Conservation (phyloP, 106 monocot species). For the Dendrobium officinale region DNA sequence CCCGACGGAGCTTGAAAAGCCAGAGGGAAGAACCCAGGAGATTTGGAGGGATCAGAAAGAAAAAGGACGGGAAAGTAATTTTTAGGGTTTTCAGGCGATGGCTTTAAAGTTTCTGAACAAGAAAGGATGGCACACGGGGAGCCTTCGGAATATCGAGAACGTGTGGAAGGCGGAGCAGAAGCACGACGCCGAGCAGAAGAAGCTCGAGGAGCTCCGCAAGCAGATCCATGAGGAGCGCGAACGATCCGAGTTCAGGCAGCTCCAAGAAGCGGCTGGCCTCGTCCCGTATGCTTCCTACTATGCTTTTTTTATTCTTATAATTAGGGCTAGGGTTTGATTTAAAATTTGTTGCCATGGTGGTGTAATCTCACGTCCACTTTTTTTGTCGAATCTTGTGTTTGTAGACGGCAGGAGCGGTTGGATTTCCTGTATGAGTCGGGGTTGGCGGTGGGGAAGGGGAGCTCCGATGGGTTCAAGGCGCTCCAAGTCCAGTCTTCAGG, state of each 20-base stretch:
- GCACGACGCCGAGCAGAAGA: constrained; percentile 71
- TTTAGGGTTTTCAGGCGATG: constrained; percentile 24
- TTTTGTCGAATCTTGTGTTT: background rate
- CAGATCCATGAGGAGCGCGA: constrained; percentile 94
- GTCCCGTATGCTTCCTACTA: constrained; percentile 44
- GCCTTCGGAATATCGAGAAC: constrained; percentile 95
- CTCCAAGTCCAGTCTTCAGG: constrained; percentile 38
- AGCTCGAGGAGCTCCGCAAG: constrained; percentile 93
- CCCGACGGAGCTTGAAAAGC: background rate
- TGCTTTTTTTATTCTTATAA: background rate
- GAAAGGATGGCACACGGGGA: constrained; percentile 99
- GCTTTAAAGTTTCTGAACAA: constrained; percentile 98
- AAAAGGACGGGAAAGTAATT: background rate
- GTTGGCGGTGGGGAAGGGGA: constrained; percentile 81
- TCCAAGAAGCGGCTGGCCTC: constrained; percentile 88
- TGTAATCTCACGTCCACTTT: background rate
- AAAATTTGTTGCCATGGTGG: background rate
- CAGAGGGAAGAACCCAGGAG: background rate
- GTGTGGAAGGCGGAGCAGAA: constrained; percentile 99
- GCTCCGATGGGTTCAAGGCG: constrained; percentile 72
- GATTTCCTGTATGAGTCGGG: constrained; percentile 96
- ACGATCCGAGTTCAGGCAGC: constrained; percentile 73
- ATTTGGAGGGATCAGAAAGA: background rate
- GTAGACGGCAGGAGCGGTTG: constrained; percentile 84
- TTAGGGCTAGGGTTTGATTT: constrained; percentile 18